Conservation (phyloP, 257 asterid genomes). For the Capsicum rhomboideum region DNA sequence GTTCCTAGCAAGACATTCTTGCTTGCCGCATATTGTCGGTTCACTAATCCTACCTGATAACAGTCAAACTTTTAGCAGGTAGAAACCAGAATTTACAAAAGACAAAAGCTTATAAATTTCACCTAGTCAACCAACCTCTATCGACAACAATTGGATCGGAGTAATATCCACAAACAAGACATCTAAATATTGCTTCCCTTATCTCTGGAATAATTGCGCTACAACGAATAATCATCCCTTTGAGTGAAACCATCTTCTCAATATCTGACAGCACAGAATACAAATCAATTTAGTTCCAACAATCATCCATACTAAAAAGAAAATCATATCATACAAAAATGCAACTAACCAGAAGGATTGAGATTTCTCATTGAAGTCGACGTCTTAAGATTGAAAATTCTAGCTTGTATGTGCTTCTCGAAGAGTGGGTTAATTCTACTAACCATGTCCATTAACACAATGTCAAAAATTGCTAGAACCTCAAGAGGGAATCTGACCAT, state of each 20-base stretch:
- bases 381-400: conserved; percentile 75
- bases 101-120: neutral
- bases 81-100: neutral
- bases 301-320: neutral
- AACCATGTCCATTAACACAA: conserved; percentile 89
- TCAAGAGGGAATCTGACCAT: conserved; percentile 95
- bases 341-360: conserved; percentile 74
- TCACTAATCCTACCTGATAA: conserved; percentile 76
- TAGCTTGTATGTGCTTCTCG: conserved; percentile 90
- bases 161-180: conserved; percentile 92
- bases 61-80: neutral
- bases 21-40: conserved; percentile 71
- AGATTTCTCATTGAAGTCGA: conserved; percentile 88
- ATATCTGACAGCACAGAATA: conserved; percentile 46
- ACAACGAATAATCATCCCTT: conserved; percentile 95
- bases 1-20: conserved; percentile 78
- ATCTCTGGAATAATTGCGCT: conserved; percentile 97
- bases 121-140: conserved; percentile 47
- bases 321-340: neutral
- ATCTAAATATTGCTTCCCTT: conserved; percentile 89
- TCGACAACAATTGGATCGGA: conserved; percentile 86
- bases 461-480: conserved; percentile 90
- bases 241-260: conserved; percentile 91
- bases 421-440: conserved; percentile 61
- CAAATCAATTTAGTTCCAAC: neutral